Evolutionary conservation across 2,329 filamentous ascomycete species (phyloP), one percentile per base, ranked within the genome.

Genomic region (Hansfordia pulvinata): DNA sequence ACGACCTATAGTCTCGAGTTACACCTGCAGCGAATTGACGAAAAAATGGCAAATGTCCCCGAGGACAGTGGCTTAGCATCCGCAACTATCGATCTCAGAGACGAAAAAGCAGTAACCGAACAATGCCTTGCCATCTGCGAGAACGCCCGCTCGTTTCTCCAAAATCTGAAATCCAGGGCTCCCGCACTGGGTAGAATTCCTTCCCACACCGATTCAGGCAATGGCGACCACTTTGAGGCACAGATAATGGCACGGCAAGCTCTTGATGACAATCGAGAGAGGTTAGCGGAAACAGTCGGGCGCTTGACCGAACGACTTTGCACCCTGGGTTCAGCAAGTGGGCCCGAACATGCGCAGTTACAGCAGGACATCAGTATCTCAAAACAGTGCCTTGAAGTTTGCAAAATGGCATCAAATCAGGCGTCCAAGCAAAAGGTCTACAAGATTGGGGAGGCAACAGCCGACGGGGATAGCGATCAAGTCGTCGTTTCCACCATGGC

Each of bases 401-500:
- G 49, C 40, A 51, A 53, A 38, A 19, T 44, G 31, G 49, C 46
- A 15, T 38, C 39, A 13, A 37, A 37, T 20, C 36, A 49, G 34
- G 38, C 46, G 31, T 39, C 43, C 4, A 29, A 34, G 26, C 44
- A 46, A 30, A 54, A 48, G 29, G 39, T 47, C 28, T 46, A 48
- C 34, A 50, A 30, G 25, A 33, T 56, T 30, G 48, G 49, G 9
- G 52, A 56, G 37, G 40, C 44, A 8, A 31, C 51, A 42, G 49
- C 48, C 23, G 48, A 56, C 23, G 42, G 34, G 14, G 42, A 54
- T 27, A 52, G 49, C 34, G 48, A 55, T 39, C 50, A 56, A 41
- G 41, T 56, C 17, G 47, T 58, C 30, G 42, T 58, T 30, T 56
- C 44, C 30, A 56, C 52, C 32, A 35, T 54, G 31, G 52, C 51